Conservation (phyloP, 148 eudicot genomes). For the Heliamphora exappendiculata region DNA sequence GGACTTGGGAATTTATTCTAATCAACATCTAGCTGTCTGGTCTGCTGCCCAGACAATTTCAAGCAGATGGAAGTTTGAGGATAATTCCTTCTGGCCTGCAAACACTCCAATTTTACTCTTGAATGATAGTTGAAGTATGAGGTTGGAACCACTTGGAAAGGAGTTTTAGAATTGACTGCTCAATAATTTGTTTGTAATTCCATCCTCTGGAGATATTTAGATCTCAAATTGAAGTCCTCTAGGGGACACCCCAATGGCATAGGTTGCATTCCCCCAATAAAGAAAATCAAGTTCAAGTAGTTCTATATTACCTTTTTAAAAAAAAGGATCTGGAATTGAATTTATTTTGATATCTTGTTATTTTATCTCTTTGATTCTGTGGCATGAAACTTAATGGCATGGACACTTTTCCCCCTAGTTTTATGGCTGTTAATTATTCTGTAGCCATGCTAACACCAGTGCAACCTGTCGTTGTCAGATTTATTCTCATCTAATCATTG, state of each 20-base stretch:
- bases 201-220: neutral
- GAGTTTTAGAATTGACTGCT: neutral
- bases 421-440: neutral
- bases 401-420: neutral
- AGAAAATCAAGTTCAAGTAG: neutral
- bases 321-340: neutral
- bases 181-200: slow-evolving; percentile 1
- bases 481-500: neutral
- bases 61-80: neutral
- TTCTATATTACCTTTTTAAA: neutral
- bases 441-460: neutral
- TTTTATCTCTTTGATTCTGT: neutral
- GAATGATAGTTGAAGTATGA: neutral
- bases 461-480: neutral
- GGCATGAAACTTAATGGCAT: neutral
- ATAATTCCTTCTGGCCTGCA: neutral
- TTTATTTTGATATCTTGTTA: neutral
- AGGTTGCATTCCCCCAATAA: neutral
- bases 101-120: neutral
- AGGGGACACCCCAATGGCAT: neutral
- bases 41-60: neutral
- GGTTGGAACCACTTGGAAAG: neutral
- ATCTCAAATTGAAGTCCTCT: neutral
- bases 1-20: slow-evolving; percentile 1
- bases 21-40: neutral